These are phyloP conservation scores for Endotrypanum monterogeii DNA, from an alignment of 208 protist species.

Conservation along the genomic window DNA sequence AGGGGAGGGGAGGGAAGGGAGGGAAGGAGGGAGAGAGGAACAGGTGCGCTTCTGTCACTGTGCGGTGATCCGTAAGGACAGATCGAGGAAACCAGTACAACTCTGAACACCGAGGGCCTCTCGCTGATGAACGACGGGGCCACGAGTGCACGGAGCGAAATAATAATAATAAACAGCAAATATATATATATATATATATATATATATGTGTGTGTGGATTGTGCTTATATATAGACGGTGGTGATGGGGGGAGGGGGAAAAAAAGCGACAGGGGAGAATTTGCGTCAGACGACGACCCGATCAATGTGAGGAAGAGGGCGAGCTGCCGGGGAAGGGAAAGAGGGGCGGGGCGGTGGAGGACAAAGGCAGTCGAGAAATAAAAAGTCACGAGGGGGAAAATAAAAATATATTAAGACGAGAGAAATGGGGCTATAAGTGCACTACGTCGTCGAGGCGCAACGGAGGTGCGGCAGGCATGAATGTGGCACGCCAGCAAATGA, in stretches of 20 bases:
- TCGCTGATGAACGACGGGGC: neutral
- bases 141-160: neutral
- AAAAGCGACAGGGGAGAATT: neutral
- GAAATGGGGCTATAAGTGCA: neutral
- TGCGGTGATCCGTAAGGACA: neutral
- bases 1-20: too few species aligned
- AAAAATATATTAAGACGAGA: neutral
- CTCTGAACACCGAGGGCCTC: neutral
- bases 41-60: slow-evolving; percentile 1
- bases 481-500: too few species aligned
- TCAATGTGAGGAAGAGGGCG: neutral
- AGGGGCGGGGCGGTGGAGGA: neutral
- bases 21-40: too few species aligned
- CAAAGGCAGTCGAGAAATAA: neutral
- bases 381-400: neutral
- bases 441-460: neutral
- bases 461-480: neutral
- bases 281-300: too few species aligned
- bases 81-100: neutral
- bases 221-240: neutral
- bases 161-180: too few species aligned
- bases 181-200: too few species aligned
- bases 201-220: too few species aligned
- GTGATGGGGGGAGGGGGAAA: neutral
- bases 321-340: neutral